Conservation (phyloP, 192 early-diverging fungal genomes). For the Backusella liffmaniae region DNA sequence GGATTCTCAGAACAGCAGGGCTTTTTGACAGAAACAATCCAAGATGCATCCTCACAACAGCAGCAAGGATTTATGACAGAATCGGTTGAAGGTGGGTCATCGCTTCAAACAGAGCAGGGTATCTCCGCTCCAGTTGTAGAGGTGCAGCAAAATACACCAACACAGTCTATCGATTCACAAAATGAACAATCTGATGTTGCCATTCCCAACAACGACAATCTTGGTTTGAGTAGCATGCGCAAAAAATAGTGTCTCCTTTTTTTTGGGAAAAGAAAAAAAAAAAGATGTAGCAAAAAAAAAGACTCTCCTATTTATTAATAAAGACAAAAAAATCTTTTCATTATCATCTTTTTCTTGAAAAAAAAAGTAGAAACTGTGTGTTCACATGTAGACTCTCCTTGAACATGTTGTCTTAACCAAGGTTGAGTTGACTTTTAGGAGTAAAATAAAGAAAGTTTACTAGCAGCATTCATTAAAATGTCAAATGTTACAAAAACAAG, state of each 20-base stretch:
- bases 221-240: not conserved
- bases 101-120: not conserved
- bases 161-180: not conserved
- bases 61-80: not conserved
- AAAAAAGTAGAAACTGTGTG: not conserved
- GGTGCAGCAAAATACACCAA: not conserved
- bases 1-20: not conserved
- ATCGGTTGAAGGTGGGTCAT: not conserved
- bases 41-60: not conserved
- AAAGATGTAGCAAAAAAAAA: not conserved
- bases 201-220: not conserved
- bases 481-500: no score
- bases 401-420: not conserved
- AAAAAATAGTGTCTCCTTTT: not conserved
- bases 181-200: not conserved
- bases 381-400: not conserved
- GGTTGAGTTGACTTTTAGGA: not conserved
- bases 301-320: not conserved
- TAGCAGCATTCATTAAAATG: not conserved
- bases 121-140: not conserved
- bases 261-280: not conserved
- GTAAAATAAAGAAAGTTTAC: not conserved
- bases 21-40: not conserved
- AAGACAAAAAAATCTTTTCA: not conserved
- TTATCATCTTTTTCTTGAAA: not conserved